Conservation (phyloP, 2,329 filamentous ascomycete species). For the Phyllosticta citriasiana region DNA sequence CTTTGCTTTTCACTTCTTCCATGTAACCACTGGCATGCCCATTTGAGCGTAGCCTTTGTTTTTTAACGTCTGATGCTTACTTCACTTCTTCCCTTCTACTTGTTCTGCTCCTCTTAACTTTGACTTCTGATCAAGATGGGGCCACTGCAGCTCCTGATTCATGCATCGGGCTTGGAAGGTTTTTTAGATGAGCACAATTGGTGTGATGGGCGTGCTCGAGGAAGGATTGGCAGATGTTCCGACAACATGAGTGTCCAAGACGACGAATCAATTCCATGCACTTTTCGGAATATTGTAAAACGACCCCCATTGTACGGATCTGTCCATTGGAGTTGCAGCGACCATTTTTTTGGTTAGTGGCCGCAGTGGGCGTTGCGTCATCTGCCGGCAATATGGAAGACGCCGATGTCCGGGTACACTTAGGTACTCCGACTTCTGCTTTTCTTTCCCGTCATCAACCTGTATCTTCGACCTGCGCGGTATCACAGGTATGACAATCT, state of each 20-base stretch:
- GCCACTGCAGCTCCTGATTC: slow-evolving; percentile 6
- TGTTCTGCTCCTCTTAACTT: not conserved
- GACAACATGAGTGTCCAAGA: not conserved
- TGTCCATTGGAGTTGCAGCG: not conserved
- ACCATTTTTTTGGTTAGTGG: not conserved
- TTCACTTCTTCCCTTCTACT: not conserved
- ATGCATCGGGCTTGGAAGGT: slow-evolving; percentile 5
- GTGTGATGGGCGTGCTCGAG: not conserved
- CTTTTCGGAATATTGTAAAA: not conserved
- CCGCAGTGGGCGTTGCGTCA: not conserved
- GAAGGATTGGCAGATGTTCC: not conserved
- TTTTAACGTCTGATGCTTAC: not conserved
- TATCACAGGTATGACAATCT: not conserved
- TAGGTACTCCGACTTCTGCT: not conserved
- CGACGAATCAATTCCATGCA: not conserved
- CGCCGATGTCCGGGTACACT: too few species aligned
- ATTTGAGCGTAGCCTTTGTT: not conserved
- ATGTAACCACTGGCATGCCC: not conserved
- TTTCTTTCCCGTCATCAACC: not conserved
- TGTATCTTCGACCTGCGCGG: not conserved
- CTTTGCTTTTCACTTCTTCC: slow-evolving; percentile 2
- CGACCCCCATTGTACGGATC: not conserved
- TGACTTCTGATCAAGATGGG: slow-evolving; percentile 1
- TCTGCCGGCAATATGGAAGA: too few species aligned
- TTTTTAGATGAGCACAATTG: not conserved